Evolutionary conservation across 129 eudicot species (phyloP).

Genomic region (Pittosporum tobira): DNA sequence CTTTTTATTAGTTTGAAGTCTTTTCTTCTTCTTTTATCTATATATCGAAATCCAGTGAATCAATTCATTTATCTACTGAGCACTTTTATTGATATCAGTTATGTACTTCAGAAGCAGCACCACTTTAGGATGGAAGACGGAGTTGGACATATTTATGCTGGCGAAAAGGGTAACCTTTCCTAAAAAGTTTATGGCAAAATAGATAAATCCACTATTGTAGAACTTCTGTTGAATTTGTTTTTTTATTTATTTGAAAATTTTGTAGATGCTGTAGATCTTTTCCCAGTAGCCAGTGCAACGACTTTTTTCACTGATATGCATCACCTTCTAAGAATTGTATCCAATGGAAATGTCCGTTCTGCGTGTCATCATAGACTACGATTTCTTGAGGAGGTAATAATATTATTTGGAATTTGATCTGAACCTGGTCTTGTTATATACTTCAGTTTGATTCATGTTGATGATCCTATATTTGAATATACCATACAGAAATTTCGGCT

Average conservation of each 20-base stretch:
- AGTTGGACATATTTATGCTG: conserved; percentile 55
- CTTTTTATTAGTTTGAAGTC: neutral
- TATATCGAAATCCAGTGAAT: neutral
- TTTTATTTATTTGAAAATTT: neutral
- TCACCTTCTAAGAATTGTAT: conserved; percentile 50
- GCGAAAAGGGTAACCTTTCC: conserved; percentile 36
- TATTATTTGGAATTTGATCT: neutral
- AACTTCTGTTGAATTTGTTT: neutral
- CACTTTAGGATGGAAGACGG: conserved; percentile 69
- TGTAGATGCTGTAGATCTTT: conserved; percentile 47
- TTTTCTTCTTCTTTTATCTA: conserved; percentile 3
- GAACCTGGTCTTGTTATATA: conserved; percentile 1
- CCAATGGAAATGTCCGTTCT: conserved; percentile 62
- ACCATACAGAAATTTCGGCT: conserved; percentile 67
- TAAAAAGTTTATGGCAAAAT: conserved; percentile 1
- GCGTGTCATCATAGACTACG: conserved; percentile 57
- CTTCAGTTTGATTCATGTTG: conserved; percentile 14
- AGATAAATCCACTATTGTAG: neutral
- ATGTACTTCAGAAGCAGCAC: conserved; percentile 36
- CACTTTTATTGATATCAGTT: conserved; percentile 4
- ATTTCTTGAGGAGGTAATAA: conserved; percentile 62
- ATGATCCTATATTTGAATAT: conserved; percentile 21
- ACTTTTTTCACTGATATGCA: conserved; percentile 70
- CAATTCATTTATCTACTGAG: neutral
- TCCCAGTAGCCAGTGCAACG: conserved; percentile 64